Conservation (phyloP, 2,329 filamentous ascomycete species). For the Alternaria incomplexa region DNA sequence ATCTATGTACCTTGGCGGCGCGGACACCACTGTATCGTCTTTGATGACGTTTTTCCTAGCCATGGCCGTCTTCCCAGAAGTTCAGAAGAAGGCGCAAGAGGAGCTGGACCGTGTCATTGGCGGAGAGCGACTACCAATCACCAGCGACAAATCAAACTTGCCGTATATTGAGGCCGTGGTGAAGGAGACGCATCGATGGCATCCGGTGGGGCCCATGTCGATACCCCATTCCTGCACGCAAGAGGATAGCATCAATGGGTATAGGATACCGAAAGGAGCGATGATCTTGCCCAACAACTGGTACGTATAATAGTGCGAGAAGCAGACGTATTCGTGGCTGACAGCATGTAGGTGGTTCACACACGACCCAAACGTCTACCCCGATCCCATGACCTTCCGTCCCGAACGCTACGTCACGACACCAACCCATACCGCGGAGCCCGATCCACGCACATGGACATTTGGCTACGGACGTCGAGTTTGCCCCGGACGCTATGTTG, state of each 20-base stretch:
- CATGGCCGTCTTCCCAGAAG: slow-evolving; percentile 57
- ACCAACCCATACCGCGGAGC: slow-evolving; percentile 43
- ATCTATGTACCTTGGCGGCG: slow-evolving; percentile 55
- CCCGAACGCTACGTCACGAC: slow-evolving; percentile 53
- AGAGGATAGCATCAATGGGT: slow-evolving; percentile 48
- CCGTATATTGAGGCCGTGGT: slow-evolving; percentile 44
- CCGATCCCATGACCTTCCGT: slow-evolving; percentile 50
- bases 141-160: slow-evolving; percentile 55
- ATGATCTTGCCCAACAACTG: slow-evolving; percentile 49
- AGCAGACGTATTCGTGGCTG: neutral
- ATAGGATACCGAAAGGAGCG: slow-evolving; percentile 52
- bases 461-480: slow-evolving; percentile 54
- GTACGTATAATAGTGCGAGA: slow-evolving; percentile 21
- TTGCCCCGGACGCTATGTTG: slow-evolving; percentile 52
- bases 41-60: slow-evolving; percentile 57
- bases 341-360: slow-evolving; percentile 46
- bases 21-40: slow-evolving; percentile 53
- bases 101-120: slow-evolving; percentile 59
- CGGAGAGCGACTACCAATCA: slow-evolving; percentile 53
- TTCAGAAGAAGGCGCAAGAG: slow-evolving; percentile 56
- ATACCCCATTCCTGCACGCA: slow-evolving; percentile 40
- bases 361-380: slow-evolving; percentile 50
- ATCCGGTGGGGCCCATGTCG: slow-evolving; percentile 39
- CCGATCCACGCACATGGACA: slow-evolving; percentile 44
- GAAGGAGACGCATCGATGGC: slow-evolving; percentile 55